Percentiles rank a stretch among this genome's conserved stretches.
phyloP scores from a whole-genome alignment of 495 filamentous ascomycete genomes.

The Xylaria acuta region DNA sequence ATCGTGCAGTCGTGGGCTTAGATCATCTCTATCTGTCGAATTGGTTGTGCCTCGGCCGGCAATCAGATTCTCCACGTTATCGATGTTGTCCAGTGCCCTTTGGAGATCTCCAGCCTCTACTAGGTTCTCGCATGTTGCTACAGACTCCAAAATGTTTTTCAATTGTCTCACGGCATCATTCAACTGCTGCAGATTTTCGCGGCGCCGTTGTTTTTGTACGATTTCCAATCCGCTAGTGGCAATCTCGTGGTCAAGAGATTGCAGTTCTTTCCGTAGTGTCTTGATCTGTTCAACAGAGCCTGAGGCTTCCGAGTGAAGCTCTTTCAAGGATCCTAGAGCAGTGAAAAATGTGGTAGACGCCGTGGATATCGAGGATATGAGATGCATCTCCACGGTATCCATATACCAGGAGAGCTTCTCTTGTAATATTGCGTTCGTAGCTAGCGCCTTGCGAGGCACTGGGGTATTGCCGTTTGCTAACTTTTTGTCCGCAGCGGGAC shows the following conservation, averaged over 20 bases:
- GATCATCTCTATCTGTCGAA: slow-evolving; percentile 41
- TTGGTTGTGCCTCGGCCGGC: slow-evolving; percentile 55
- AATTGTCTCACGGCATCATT: slow-evolving; percentile 84
- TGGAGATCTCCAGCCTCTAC: slow-evolving; percentile 84
- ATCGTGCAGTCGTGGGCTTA: slow-evolving; percentile 60
- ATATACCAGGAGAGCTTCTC: slow-evolving; percentile 99
- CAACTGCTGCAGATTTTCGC: slow-evolving; percentile 85
- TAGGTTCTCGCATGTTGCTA: slow-evolving; percentile 77
- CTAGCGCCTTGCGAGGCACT: slow-evolving; percentile 82
- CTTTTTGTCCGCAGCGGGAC: slow-evolving; percentile 60
- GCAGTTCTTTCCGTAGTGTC: slow-evolving; percentile 76
- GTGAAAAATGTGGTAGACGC: slow-evolving; percentile 97
- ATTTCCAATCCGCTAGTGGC: slow-evolving; percentile 86
- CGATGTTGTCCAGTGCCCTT: slow-evolving; percentile 75
- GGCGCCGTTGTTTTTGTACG: slow-evolving; percentile 77
- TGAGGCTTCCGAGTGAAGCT: slow-evolving; percentile 90
- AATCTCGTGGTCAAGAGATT: slow-evolving; percentile 83
- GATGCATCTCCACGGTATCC: slow-evolving; percentile 97
- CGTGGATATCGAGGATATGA: slow-evolving; percentile 94
- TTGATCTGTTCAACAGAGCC: slow-evolving; percentile 90
- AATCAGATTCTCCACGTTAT: slow-evolving; percentile 78
- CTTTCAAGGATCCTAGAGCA: slow-evolving; percentile 85
- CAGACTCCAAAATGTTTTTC: slow-evolving; percentile 74
- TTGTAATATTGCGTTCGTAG: slow-evolving; percentile 97
- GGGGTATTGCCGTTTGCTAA: slow-evolving; percentile 65